Evolutionary conservation across 2,329 filamentous ascomycete genomes (phyloP), one percentile per base, ranked within the genome.

Genomic region (Coniosporium tulheliwenetii): DNA sequence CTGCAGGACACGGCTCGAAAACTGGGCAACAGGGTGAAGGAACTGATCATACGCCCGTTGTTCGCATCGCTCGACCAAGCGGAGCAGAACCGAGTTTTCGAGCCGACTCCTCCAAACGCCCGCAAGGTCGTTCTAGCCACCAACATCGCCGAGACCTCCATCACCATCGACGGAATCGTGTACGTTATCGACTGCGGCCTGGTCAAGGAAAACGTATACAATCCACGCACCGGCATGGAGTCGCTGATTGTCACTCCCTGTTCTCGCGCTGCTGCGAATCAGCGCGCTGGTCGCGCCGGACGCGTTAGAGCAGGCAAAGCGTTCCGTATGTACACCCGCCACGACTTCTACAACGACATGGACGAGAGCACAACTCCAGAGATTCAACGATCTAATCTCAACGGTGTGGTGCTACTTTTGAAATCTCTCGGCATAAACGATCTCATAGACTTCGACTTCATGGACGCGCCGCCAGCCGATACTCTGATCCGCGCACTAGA

Each of bases 151-250:
- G 91, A 98, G 61, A 98, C 91, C 0, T 86, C 79, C 66, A 64
- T 98, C 53, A 98, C 91, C 0, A 94, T 98, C 43, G 87, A 96
- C 56, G 89, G 87, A 12, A 93, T 96, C 44, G 82, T 89, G 8
- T 95, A 93, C 56, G 91, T 96, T 31, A 93, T 96, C 44, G 91
- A 98, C 50, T 84, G 84, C 0, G 91, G 91, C 1, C 93, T 93
- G 48, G 85, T 91, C 46, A 98, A 98, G 59, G 85, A 96, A 55
- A 94, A 94, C 50, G 75, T 87, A 1, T 96, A 89, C 64, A 93
- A 94, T 46, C 81, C 87, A 0, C 77, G 81, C 1, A 93, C 85
- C 0, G 87, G 87, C 41, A 93, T 96, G 82, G 87, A 89, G 26
- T 87, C 84, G 33, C 65, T 98, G 10, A 81, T 93, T 0, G 85